phyloP scores from a whole-genome alignment of 768 basidiomycete genomes.

The Suillus lakei region DNA sequence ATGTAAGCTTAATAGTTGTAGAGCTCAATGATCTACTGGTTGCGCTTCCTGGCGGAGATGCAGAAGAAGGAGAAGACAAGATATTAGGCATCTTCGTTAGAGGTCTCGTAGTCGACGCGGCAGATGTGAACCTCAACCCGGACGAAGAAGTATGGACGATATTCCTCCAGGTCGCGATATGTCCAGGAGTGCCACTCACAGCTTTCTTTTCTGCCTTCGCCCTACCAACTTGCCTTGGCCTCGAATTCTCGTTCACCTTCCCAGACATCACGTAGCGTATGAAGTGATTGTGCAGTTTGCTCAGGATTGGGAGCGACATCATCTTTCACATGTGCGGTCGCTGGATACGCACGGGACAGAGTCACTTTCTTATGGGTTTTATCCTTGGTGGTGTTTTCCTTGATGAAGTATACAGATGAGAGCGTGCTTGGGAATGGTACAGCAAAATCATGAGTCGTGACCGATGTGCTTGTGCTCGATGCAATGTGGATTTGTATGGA shows the following conservation, averaged over 20 bases:
- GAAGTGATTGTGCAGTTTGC: background rate
- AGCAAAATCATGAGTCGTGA: too few species aligned
- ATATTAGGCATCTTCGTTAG: background rate
- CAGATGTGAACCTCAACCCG: background rate
- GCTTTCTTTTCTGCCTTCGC: constrained; percentile 15
- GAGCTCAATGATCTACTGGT: background rate
- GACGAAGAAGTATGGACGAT: background rate
- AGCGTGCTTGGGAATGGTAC: too few species aligned
- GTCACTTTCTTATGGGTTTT: background rate
- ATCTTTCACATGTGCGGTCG: background rate
- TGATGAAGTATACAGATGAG: too few species aligned
- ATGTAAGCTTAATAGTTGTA: background rate
- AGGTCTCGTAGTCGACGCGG: background rate
- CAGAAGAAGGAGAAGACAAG: background rate
- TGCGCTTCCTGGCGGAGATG: background rate
- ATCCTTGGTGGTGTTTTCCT: too few species aligned
- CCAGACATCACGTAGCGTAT: constrained; percentile 25
- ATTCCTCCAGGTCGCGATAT: background rate
- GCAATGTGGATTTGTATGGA: too few species aligned
- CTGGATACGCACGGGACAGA: background rate
- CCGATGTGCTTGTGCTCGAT: too few species aligned
- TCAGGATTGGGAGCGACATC: background rate
- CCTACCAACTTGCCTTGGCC: constrained; percentile 29
- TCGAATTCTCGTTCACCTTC: constrained; percentile 27
- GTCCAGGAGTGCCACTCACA: constrained; percentile 3